These are phyloP conservation scores for Penicillium sclerotiorum DNA, from an alignment of 2,329 filamentous ascomycete species.

Conservation along the genomic window DNA sequence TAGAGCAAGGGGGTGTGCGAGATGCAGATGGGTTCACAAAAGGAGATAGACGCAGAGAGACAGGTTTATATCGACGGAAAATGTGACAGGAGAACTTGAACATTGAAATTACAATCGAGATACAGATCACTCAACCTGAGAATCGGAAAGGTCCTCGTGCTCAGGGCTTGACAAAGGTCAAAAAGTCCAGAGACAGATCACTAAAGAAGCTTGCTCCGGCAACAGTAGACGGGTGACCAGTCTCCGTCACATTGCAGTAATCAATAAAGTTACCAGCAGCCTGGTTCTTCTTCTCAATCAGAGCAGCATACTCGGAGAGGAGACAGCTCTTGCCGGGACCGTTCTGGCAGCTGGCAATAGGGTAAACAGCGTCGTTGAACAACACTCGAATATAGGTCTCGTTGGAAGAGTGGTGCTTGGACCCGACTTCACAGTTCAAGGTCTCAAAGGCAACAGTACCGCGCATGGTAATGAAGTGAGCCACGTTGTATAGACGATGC, in stretches of 20 bases:
- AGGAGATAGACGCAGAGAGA: too few species aligned
- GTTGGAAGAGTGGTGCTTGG: slow-evolving; percentile 38
- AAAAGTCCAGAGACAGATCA: slow-evolving; percentile 31
- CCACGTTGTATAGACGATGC: slow-evolving; percentile 57
- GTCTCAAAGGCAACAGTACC: slow-evolving; percentile 68
- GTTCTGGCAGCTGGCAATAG: slow-evolving; percentile 56
- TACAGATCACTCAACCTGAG: too few species aligned
- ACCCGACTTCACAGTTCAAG: slow-evolving; percentile 52
- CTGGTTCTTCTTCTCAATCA: slow-evolving; percentile 51
- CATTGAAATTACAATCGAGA: too few species aligned
- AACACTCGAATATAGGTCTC: slow-evolving; percentile 53
- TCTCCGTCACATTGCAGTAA: slow-evolving; percentile 29
- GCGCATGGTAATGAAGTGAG: slow-evolving; percentile 63
- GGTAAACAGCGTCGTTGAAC: slow-evolving; percentile 66
- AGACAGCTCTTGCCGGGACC: slow-evolving; percentile 60
- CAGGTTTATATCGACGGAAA: too few species aligned
- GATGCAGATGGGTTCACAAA: too few species aligned
- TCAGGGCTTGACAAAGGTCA: slow-evolving; percentile 32
- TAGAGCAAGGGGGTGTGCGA: too few species aligned
- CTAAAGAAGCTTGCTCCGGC: slow-evolving; percentile 31
- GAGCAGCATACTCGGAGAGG: slow-evolving; percentile 49
- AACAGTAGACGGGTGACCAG: slow-evolving; percentile 21
- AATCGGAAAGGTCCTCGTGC: not conserved
- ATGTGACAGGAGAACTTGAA: too few species aligned
- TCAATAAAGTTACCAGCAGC: slow-evolving; percentile 53